phyloP scores from a whole-genome alignment of 2,329 filamentous ascomycete species.

The Ascochyta koolunga region DNA sequence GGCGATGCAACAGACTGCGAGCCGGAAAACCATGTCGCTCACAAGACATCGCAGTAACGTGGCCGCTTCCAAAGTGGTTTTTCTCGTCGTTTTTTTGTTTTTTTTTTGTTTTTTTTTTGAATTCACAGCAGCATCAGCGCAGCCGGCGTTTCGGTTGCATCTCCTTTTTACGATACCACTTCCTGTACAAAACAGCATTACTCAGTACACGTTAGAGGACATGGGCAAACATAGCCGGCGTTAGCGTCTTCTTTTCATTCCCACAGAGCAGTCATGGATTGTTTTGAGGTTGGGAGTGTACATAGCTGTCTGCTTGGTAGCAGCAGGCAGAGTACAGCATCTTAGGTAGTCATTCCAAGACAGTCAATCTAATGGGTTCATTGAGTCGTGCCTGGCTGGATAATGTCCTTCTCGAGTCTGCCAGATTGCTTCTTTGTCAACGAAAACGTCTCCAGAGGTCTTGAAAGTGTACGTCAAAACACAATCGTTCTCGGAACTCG shows the following conservation, averaged over 20 bases:
- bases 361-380: neutral
- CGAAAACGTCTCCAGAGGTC: too few species aligned
- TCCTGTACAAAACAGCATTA: conserved; percentile 9
- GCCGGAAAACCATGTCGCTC: neutral
- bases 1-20: conserved; percentile 1
- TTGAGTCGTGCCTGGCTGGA: neutral
- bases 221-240: neutral
- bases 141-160: conserved; percentile 1
- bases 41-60: conserved; percentile 2
- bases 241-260: neutral
- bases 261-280: neutral
- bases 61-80: neutral
- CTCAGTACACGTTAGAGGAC: neutral
- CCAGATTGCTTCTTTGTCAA: too few species aligned
- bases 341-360: neutral
- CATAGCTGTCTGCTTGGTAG: neutral
- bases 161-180: conserved; percentile 10
- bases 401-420: too few species aligned
- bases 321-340: neutral
- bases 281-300: neutral
- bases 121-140: neutral
- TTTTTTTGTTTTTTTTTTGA: neutral
- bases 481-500: conserved; percentile 9
- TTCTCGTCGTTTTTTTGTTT: neutral
- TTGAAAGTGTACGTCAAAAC: too few species aligned